Conservation (phyloP, 75 land plant genomes). For the Pinus tabuliformis region DNA sequence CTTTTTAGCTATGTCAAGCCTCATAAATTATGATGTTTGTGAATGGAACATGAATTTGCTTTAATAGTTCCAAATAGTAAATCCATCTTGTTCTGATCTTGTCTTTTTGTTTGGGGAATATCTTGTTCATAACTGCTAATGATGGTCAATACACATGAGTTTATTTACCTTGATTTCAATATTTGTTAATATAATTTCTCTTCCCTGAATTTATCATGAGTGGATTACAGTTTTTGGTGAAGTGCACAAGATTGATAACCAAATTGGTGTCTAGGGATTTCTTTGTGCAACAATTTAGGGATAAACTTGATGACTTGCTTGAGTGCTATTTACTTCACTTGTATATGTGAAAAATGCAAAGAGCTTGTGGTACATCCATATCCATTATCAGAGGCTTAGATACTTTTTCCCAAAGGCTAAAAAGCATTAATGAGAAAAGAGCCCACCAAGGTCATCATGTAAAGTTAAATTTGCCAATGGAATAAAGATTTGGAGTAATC, state of each 20-base stretch:
- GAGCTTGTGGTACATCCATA: not conserved
- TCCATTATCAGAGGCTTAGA: not conserved
- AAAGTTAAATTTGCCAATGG: not conserved
- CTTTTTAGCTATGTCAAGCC: not conserved
- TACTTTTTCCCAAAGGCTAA: not conserved
- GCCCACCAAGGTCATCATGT: not conserved
- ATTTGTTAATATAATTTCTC: not conserved
- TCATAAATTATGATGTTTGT: not conserved
- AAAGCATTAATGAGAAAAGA: not conserved
- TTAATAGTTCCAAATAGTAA: not conserved
- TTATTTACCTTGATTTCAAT: too few relatives aligned
- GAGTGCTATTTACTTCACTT: not conserved
- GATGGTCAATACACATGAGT: not conserved
- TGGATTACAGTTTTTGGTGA: not conserved
- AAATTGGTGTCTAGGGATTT: not conserved
- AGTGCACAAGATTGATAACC: not conserved
- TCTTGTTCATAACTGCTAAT: not conserved
- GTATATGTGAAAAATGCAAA: not conserved
- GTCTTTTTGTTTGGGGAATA: not conserved
- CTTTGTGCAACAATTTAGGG: not conserved
- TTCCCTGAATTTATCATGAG: not conserved
- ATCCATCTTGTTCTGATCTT: not conserved
- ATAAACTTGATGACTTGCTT: not conserved
- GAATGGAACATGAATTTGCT: not conserved
- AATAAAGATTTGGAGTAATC: not conserved